phyloP scores from a whole-genome alignment of 2,329 filamentous ascomycete genomes.

The Epichloe glyceriae region DNA sequence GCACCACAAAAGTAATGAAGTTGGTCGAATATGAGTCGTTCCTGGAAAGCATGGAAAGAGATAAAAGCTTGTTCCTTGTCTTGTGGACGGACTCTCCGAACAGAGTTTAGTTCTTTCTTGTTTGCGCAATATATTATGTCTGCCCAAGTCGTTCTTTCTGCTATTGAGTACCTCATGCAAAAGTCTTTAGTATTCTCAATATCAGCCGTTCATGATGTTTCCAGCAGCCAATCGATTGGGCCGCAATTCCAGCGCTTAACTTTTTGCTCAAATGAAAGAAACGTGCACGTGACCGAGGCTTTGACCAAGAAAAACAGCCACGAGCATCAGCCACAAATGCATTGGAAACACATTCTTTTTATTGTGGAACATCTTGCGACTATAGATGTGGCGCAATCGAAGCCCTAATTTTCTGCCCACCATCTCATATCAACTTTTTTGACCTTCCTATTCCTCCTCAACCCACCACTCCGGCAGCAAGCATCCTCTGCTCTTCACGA shows the following conservation, averaged over 20 bases:
- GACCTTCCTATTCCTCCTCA: constrained; percentile 8
- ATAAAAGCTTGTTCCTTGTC: not conserved
- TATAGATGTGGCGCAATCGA: constrained; percentile 7
- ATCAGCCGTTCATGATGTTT: not conserved
- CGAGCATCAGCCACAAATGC: constrained; percentile 6
- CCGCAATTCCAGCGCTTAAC: not conserved
- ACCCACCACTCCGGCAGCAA: constrained; percentile 17
- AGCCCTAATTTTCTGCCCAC: constrained; percentile 28
- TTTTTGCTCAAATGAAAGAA: not conserved
- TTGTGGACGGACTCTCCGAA: no score
- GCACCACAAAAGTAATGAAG: not conserved
- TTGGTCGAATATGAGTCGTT: not conserved
- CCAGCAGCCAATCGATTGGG: not conserved
- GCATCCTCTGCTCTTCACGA: constrained; percentile 21
- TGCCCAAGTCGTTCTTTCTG: not conserved
- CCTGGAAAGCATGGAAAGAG: not conserved
- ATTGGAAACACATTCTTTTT: no score
- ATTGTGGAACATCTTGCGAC: constrained; percentile 5
- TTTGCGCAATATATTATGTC: not conserved
- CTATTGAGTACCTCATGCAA: not conserved
- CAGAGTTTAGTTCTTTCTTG: no score
- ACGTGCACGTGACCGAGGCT: constrained; percentile 2
- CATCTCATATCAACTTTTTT: constrained; percentile 17
- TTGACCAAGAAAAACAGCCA: not conserved
- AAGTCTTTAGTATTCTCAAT: not conserved